Evolutionary conservation across 208 protist species (phyloP), one percentile per base, ranked within the genome.

Genomic region (Leptomonas seymouri): DNA sequence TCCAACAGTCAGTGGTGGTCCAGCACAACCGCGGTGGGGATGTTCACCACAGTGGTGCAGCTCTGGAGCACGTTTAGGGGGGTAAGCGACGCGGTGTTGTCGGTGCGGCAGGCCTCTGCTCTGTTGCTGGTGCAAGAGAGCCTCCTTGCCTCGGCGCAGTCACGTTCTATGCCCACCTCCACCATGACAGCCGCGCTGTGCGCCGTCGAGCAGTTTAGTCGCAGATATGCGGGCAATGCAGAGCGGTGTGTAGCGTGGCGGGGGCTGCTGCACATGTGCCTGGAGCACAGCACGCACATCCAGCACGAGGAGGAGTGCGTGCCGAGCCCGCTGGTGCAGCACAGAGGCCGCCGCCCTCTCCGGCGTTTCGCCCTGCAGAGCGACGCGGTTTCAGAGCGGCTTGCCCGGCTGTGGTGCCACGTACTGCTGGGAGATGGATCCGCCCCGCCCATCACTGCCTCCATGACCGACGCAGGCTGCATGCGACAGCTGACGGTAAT

Each of bases 1-100:
- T 45, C 41, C 18, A 77, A 71, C 31, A 34, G 25, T 12, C 39
- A 62, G 41, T 77, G 71, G 71, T 77, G 71, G 71, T 66, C 71
- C 14, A 46, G 56, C 41, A 53, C 18, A 39, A 59, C 49, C 3
- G 62, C 51, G 14, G 16, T 64, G n/a, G 64, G 71, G 25, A 44
- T 71, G 46, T 42, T 71, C n/a, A 71, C 64, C 21, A 64, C 64
- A 5, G 30, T 71, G 7, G 63, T 63, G 71, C 71, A 67, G 41
- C 49, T 77, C 6, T 77, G 71, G 64, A 42, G 36, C 25, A 49
- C 28, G 21, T 67, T 77, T 48, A 39, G 21, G 0, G 63, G 57
- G 28, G 21, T 16, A n/a, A 48, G 45, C 39, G 12, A 6, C 23
- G 23, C 21, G 50, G 57, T 45, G 30, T 11, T 28, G 30, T 28